Percentiles rank a stretch among this genome's conserved stretches.
phyloP scores from a whole-genome alignment of 495 filamentous ascomycete genomes.

The Cairneyella variabilis region DNA sequence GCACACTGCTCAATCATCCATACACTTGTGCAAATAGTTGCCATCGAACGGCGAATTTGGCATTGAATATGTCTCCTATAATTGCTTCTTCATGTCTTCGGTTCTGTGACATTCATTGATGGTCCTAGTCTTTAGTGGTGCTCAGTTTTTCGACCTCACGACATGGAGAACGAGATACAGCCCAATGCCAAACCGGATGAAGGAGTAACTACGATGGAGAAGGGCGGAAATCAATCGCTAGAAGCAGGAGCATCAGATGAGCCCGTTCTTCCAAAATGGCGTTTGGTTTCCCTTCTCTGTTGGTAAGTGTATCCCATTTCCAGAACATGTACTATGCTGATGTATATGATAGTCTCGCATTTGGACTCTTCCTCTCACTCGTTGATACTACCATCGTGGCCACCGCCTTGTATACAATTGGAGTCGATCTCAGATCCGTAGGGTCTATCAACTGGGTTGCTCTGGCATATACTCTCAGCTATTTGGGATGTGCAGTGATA shows the following conservation, averaged over 20 bases:
- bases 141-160: no score
- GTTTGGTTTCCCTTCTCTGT: slow-evolving; percentile 8
- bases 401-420: slow-evolving; percentile 26
- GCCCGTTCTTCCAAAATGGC: slow-evolving; percentile 17
- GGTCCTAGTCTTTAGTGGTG: no score
- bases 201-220: no score
- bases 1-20: no score
- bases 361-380: slow-evolving; percentile 27
- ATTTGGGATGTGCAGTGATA: slow-evolving; percentile 42
- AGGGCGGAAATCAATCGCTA: no score
- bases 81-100: no score
- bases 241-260: background rate
- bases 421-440: slow-evolving; percentile 22
- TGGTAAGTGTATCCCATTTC: slow-evolving; percentile 3
- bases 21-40: no score
- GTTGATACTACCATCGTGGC: slow-evolving; percentile 30
- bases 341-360: slow-evolving; percentile 12
- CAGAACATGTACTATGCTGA: background rate
- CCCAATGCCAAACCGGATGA: no score
- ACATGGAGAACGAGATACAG: no score
- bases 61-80: no score
- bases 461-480: slow-evolving; percentile 52
- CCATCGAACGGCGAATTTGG: no score
- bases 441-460: slow-evolving; percentile 43
- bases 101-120: no score